phyloP scores from a whole-genome alignment of 2,329 filamentous ascomycete species.

The Sporothrix curviconia region DNA sequence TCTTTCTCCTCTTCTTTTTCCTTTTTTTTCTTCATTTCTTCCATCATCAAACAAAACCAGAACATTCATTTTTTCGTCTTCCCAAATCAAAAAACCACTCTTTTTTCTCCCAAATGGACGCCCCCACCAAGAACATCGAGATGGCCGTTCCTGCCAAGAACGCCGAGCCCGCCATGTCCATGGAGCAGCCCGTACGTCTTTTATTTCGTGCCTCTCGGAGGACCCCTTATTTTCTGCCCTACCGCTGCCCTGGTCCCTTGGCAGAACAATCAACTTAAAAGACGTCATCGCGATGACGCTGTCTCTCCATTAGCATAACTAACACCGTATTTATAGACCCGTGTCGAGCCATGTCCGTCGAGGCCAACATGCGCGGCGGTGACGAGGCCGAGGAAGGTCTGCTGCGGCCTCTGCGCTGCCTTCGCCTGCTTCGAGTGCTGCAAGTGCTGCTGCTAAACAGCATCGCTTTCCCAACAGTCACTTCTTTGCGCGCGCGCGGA shows the following conservation, averaged over 20 bases:
- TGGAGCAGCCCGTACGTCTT: slow-evolving; percentile 24
- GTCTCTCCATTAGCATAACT: not conserved
- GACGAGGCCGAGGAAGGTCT: slow-evolving; percentile 21
- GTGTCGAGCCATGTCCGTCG: slow-evolving; percentile 21
- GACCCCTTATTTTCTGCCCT: not conserved
- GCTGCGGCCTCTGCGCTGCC: slow-evolving; percentile 24
- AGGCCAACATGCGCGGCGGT: slow-evolving; percentile 23
- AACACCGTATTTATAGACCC: slow-evolving; percentile 6
- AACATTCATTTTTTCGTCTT: not conserved
- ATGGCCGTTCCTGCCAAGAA: slow-evolving; percentile 21
- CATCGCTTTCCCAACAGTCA: no score
- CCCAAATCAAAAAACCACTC: not conserved
- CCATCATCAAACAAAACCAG: not conserved
- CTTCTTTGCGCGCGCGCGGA: no score
- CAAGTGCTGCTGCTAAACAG: slow-evolving; percentile 19
- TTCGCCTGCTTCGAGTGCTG: slow-evolving; percentile 23
- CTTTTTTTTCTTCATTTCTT: not conserved
- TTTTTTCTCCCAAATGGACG: slow-evolving; percentile 16
- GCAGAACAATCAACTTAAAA: not conserved
- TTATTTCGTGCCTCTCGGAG: not conserved
- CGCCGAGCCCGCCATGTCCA: slow-evolving; percentile 18
- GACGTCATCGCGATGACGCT: not conserved
- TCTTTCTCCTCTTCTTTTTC: not conserved
- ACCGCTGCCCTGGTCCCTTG: not conserved
- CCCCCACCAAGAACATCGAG: slow-evolving; percentile 17